Evolutionary conservation across 83 land plant species (phyloP).

Genomic region (Larix sibirica): DNA sequence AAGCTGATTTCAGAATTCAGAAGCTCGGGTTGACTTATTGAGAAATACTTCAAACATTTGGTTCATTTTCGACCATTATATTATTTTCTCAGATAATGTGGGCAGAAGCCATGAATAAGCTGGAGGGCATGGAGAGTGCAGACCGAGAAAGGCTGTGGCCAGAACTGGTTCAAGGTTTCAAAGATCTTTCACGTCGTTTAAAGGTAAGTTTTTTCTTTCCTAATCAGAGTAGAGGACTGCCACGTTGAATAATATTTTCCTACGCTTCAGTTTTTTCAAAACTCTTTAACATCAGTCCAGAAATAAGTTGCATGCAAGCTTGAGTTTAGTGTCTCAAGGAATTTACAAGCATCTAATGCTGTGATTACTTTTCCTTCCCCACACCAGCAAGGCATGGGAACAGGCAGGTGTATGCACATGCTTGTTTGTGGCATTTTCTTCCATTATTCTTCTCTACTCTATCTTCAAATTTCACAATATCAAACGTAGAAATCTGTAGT

Average conservation of each 20-base stretch:
- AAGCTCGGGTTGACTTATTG: not conserved
- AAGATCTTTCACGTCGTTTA: conserved; percentile 87
- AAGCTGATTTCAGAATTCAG: not conserved
- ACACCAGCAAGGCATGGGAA: not conserved
- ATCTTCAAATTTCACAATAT: not conserved
- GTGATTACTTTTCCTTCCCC: not conserved
- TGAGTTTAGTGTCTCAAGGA: not conserved
- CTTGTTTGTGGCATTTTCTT: not conserved
- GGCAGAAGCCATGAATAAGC: conserved; percentile 97
- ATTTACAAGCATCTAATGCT: not conserved
- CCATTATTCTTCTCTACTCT: not conserved
- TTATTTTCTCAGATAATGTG: conserved; percentile 80
- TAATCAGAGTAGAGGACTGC: not conserved
- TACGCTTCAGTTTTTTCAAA: not conserved
- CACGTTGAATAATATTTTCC: not conserved
- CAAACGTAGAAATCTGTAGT: not conserved
- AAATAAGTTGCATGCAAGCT: not conserved
- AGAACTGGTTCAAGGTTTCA: conserved; percentile 92
- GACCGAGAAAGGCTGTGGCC: conserved; percentile 95
- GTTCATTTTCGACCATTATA: not conserved
- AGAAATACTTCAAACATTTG: not conserved
- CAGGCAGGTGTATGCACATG: not conserved
- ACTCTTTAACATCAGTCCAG: not conserved
- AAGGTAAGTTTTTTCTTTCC: conserved; percentile 55
- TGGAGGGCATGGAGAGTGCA: conserved; percentile 95